Evolutionary conservation across 2,329 filamentous ascomycete species (phyloP).

Genomic region (Fusarium verrucosum): DNA sequence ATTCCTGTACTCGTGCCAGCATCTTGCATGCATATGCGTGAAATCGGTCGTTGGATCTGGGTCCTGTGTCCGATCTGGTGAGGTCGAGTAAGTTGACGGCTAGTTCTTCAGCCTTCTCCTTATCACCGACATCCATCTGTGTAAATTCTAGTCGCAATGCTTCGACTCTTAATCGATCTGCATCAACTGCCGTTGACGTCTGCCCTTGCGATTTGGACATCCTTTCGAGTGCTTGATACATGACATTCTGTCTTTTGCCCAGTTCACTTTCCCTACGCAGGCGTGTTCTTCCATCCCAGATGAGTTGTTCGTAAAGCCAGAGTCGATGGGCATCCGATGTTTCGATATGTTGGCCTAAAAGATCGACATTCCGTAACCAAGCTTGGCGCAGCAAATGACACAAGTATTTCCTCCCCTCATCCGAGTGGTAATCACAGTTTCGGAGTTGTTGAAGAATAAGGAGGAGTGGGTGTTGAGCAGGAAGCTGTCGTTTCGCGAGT

Average conservation of each 20-base stretch:
- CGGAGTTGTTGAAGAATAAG: conserved; percentile 47
- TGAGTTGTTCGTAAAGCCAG: conserved; percentile 53
- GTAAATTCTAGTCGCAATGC: conserved; percentile 51
- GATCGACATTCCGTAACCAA: conserved; percentile 51
- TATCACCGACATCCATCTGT: conserved; percentile 51
- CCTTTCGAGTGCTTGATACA: conserved; percentile 46
- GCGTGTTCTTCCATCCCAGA: conserved; percentile 51
- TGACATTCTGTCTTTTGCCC: conserved; percentile 41
- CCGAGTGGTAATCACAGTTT: conserved; percentile 46
- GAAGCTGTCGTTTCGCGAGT: conserved; percentile 44
- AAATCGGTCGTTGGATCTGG: conserved; percentile 48
- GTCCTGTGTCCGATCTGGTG: conserved; percentile 37
- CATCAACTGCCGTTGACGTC: conserved; percentile 17
- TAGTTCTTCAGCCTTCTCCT: conserved; percentile 45
- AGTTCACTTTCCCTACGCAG: conserved; percentile 48
- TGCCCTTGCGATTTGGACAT: conserved; percentile 32
- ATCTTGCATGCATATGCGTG: conserved; percentile 53
- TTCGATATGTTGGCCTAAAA: conserved; percentile 47
- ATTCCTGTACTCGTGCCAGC: conserved; percentile 50
- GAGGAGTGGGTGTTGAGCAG: conserved; percentile 48
- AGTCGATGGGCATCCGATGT: conserved; percentile 45
- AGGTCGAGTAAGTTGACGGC: conserved; percentile 44
- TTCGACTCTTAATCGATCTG: conserved; percentile 46
- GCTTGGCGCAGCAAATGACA: conserved; percentile 50
- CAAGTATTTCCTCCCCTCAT: conserved; percentile 46